Evolutionary conservation across 805 yeast genomes (phyloP).

Genomic region (Wickerhamiella allomyrinae): DNA sequence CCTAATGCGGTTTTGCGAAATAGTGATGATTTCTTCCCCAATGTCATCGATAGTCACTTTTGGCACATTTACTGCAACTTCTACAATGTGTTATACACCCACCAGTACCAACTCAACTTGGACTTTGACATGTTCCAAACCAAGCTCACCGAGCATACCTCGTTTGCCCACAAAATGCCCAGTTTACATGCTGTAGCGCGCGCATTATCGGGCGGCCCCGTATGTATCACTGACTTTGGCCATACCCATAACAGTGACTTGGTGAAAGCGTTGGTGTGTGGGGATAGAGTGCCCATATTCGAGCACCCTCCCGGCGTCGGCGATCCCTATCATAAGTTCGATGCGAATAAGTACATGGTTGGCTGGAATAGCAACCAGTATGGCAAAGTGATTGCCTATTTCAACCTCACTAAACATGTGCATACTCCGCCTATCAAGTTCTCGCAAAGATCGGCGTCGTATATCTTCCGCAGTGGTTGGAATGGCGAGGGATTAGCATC

Average conservation of each 20-base stretch:
- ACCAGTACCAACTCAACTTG: constrained; percentile 15
- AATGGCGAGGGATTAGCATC: background rate
- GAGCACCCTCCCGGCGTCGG: constrained; percentile 8
- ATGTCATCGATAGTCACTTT: constrained; percentile 17
- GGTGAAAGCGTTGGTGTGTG: constrained; percentile 8
- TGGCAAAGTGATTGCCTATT: constrained; percentile 4
- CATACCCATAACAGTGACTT: constrained; percentile 14
- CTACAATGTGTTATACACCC: constrained; percentile 16
- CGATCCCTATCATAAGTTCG: constrained; percentile 12
- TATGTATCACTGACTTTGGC: constrained; percentile 20
- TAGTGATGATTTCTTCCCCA: constrained; percentile 24
- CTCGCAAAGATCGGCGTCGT: background rate
- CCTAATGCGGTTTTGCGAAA: constrained; percentile 20
- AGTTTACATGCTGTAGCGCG: constrained; percentile 21
- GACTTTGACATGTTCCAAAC: constrained; percentile 25
- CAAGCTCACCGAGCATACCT: constrained; percentile 4
- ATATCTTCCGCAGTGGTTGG: constrained; percentile 2
- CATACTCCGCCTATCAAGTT: background rate
- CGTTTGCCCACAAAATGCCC: constrained; percentile 5
- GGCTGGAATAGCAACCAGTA: constrained; percentile 4
- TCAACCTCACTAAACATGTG: constrained; percentile 4
- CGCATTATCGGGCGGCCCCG: constrained; percentile 23
- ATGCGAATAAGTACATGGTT: constrained; percentile 5
- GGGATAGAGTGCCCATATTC: constrained; percentile 7
- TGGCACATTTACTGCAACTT: constrained; percentile 23